Base-by-base conservation (phyloP, 169 alveolate species). In the Plasmodium vivax region DNA sequence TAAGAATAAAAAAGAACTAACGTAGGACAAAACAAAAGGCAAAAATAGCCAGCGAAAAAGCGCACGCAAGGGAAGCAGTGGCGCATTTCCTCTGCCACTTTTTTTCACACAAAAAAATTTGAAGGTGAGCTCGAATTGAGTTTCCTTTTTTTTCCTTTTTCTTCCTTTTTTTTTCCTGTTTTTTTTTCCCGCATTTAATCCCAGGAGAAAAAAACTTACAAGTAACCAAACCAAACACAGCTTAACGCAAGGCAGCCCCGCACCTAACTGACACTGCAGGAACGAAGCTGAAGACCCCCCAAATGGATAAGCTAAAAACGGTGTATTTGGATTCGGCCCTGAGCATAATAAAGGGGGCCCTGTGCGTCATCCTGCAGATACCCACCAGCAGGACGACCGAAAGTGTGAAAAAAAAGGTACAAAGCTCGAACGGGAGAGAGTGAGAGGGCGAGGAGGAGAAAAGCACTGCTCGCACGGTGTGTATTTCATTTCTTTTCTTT, bases 331-430 rank as follows among this genome's bases (percentile, higher is more conserved):
- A 96, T 83, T 92, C 97, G 68, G 97, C 98, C 54, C 73, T 96
- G 58, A 97, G 96, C 95, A 96, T 96, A 79, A 95, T 96, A 62
- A 96, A 96, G 79, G 98, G 98, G 51, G 98, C 98, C 23, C 96
- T 96, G 72, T 96, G 97, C 62, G 74, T 88, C 58, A 97, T 96
- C 92, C 95, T 96, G 47, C 95, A 95, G 56, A 94, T 96, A 6
- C 98, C 98, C 14, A 96, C 97, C 8, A 96, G 96, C 30, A 77
- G 97, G 83, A 94, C 97, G 10, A 96, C 98, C 23, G 96, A 95
- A 68, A 93, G 96, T 27, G 84, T 96, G 30, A 93, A 92, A 38
- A 91, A 93, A 45, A 85, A 92, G 95, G 85, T 81, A 68, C 62
- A 14, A 51, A 14, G 62, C 12, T 51, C 9, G 62, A 51, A 51